phyloP scores from a whole-genome alignment of 768 basidiomycete species.

The Fistulinella prunicolor region DNA sequence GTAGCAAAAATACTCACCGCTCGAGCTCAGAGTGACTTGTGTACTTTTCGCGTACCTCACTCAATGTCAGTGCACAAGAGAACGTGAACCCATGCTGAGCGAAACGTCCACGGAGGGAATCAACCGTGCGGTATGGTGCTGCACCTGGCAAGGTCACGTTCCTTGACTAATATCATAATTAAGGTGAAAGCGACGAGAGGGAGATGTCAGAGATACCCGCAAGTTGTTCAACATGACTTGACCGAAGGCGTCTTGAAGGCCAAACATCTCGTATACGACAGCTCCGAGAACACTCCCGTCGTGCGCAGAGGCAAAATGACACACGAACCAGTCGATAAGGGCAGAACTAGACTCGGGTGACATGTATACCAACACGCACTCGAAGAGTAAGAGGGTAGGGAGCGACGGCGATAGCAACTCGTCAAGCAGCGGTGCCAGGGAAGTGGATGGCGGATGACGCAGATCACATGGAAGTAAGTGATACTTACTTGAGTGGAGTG shows the following conservation, averaged over 20 bases:
- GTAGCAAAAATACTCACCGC: conserved; percentile 40
- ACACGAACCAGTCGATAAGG: conserved; percentile 72
- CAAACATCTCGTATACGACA: conserved; percentile 92
- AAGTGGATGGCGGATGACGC: conserved; percentile 50
- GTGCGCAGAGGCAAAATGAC: conserved; percentile 38
- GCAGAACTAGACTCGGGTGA: conserved; percentile 54
- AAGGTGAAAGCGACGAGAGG: background rate
- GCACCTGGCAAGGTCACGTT: conserved; percentile 75
- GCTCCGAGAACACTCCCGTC: conserved; percentile 40
- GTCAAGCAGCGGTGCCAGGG: conserved; percentile 38
- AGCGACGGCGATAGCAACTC: conserved; percentile 50
- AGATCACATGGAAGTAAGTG: conserved; percentile 79
- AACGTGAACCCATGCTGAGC: conserved; percentile 50
- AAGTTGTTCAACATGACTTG: conserved; percentile 88
- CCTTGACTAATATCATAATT: conserved; percentile 47
- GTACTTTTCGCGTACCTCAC: conserved; percentile 59
- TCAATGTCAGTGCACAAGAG: conserved; percentile 60
- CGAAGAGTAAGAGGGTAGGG: conserved; percentile 87
- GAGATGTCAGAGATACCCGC: conserved; percentile 44
- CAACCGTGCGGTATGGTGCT: conserved; percentile 54
- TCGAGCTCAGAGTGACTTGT: conserved; percentile 49
- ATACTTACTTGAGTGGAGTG: conserved; percentile 48
- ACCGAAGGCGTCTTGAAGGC: conserved; percentile 85
- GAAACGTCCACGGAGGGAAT: conserved; percentile 59
- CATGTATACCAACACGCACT: conserved; percentile 95